These are phyloP conservation scores for Mycena sanguinolenta DNA, from an alignment of 768 basidiomycete species.

Conservation along the genomic window DNA sequence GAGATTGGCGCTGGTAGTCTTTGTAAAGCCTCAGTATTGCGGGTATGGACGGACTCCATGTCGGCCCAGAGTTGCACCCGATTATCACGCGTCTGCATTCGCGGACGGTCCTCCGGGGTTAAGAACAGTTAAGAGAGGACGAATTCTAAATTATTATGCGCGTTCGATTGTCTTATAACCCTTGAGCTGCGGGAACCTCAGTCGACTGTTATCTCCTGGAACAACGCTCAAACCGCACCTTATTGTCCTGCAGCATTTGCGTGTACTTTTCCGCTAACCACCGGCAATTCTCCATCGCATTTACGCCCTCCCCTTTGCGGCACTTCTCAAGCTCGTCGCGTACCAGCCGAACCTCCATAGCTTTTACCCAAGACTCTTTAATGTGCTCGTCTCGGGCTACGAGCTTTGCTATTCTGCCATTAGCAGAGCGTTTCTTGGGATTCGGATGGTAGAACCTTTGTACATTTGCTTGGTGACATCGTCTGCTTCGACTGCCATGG, in stretches of 20 bases:
- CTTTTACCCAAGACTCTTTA: constrained; percentile 93
- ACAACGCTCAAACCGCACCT: constrained; percentile 64
- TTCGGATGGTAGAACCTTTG: constrained; percentile 14
- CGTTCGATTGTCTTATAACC: constrained; percentile 72
- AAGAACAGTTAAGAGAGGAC: too few species aligned
- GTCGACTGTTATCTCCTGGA: neutral
- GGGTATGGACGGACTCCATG: too few species aligned
- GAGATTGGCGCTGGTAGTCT: too few species aligned
- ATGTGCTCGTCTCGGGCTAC: constrained; percentile 80
- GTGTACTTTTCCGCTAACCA: constrained; percentile 88
- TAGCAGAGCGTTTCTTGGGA: neutral
- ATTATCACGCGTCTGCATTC: too few species aligned
- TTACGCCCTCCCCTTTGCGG: constrained; percentile 91
- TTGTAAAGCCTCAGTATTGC: too few species aligned
- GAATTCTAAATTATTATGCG: constrained; percentile 3
- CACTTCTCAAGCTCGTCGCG: constrained; percentile 91
- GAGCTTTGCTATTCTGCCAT: constrained; percentile 63
- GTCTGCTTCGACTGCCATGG: constrained; percentile 31
- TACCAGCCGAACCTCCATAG: constrained; percentile 93
- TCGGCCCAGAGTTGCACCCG: too few species aligned
- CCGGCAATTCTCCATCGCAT: constrained; percentile 90
- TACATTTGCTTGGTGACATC: constrained; percentile 34
- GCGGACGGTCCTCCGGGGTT: too few species aligned
- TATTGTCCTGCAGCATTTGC: constrained; percentile 82
- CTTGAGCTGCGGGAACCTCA: constrained; percentile 63